These are phyloP conservation scores for Acidomyces sp. DNA, from an alignment of 495 filamentous ascomycete species.

Conservation along the genomic window DNA sequence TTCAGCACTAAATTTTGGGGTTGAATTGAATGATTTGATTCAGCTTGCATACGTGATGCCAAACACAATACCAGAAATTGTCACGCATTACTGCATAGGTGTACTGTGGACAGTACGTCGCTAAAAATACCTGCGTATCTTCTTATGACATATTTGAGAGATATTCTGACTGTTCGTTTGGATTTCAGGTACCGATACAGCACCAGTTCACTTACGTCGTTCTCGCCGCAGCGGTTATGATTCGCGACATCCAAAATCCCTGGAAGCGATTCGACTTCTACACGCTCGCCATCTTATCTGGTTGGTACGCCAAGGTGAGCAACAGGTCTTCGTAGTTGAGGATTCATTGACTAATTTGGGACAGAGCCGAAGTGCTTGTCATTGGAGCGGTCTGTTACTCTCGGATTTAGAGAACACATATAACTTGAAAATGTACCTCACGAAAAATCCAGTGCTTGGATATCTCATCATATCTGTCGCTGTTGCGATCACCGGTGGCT, in stretches of 20 bases:
- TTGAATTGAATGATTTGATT: neutral
- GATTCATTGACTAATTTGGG: neutral
- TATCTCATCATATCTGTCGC: neutral
- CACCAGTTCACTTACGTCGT: neutral
- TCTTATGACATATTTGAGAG: too few species aligned
- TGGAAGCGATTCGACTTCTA: slow-evolving; percentile 4
- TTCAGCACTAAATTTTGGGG: neutral
- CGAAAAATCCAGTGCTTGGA: neutral
- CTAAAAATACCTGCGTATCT: neutral
- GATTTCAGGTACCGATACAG: neutral
- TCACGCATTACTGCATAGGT: slow-evolving; percentile 7
- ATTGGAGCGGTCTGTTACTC: slow-evolving; percentile 1
- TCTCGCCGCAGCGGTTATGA: neutral
- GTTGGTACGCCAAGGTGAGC: slow-evolving; percentile 2
- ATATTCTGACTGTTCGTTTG: neutral
- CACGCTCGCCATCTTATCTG: neutral
- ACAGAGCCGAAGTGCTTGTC: neutral
- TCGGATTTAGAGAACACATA: slow-evolving; percentile 1
- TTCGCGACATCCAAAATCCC: neutral
- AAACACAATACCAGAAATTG: slow-evolving; percentile 1
- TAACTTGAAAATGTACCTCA: neutral
- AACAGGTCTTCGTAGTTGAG: too few species aligned
- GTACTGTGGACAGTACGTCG: slow-evolving; percentile 1
- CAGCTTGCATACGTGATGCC: slow-evolving; percentile 1
- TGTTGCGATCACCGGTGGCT: neutral